A percentile compares a stretch with the other conserved stretches of the same genome.
phyloP scores from a whole-genome alignment of 176 grass and related monocot genomes.

The Bothriochloa decipiens region DNA sequence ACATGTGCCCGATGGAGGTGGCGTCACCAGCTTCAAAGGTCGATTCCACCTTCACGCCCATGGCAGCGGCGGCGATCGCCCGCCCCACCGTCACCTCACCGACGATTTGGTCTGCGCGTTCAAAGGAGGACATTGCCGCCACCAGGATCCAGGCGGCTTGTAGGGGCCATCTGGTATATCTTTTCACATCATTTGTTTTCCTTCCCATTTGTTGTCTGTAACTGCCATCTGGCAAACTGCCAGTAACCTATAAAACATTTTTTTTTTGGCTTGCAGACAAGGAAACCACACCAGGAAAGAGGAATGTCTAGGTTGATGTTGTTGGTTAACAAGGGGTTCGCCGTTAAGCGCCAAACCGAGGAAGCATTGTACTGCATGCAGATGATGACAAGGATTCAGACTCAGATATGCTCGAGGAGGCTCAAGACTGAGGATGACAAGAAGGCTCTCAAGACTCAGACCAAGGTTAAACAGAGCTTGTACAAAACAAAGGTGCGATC shows the following conservation, averaged over 20 bases:
- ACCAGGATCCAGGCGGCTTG: slow-evolving; percentile 65
- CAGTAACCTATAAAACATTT: not conserved
- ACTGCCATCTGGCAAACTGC: not conserved
- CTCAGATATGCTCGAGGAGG: slow-evolving; percentile 69
- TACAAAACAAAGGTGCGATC: slow-evolving; percentile 61
- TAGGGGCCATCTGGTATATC: slow-evolving; percentile 56
- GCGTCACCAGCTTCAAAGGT: not conserved
- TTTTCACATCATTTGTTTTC: not conserved
- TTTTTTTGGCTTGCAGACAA: slow-evolving; percentile 46
- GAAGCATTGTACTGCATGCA: slow-evolving; percentile 70
- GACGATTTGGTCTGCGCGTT: slow-evolving; percentile 24
- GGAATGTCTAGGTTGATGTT: slow-evolving; percentile 60
- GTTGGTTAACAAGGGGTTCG: slow-evolving; percentile 52
- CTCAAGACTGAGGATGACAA: slow-evolving; percentile 78
- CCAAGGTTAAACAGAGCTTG: slow-evolving; percentile 54
- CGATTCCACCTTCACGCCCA: not conserved
- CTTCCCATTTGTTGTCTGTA: not conserved
- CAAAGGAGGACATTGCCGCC: slow-evolving; percentile 58
- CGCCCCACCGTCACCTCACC: not conserved
- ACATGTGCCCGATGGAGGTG: not conserved
- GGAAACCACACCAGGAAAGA: slow-evolving; percentile 48
- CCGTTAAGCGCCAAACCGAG: slow-evolving; percentile 60
- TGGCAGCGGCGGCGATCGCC: not conserved
- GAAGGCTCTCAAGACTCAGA: slow-evolving; percentile 57
- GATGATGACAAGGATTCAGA: slow-evolving; percentile 69